These are phyloP conservation scores for Zygoascus tannicola DNA, from an alignment of 805 yeast genomes.

Conservation along the genomic window DNA sequence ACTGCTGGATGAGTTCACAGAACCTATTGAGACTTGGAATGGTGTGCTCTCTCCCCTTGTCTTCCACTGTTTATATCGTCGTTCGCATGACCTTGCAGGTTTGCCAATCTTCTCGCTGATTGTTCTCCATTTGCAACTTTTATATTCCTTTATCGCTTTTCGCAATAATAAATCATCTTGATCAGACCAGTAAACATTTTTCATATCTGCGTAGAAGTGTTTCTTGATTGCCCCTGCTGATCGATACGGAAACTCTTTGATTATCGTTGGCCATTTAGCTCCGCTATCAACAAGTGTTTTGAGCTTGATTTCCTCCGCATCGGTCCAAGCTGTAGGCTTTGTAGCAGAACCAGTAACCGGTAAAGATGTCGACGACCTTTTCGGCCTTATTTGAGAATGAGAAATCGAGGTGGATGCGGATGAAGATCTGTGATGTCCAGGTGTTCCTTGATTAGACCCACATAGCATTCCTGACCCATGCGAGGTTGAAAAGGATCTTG, in stretches of 20 bases:
- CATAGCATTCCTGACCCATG: no score
- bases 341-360: neutral
- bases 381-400: no score
- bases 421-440: no score
- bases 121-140: slow-evolving; percentile 20
- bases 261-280: slow-evolving; percentile 22
- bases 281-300: slow-evolving; percentile 20
- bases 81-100: slow-evolving; percentile 21
- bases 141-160: slow-evolving; percentile 19
- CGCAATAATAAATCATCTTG: slow-evolving; percentile 20
- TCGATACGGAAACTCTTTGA: slow-evolving; percentile 22
- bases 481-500: no score
- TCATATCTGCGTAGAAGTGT: slow-evolving; percentile 27
- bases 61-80: slow-evolving; percentile 14
- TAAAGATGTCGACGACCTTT: no score
- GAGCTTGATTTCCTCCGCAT: slow-evolving; percentile 15
- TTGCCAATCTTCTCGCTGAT: slow-evolving; percentile 21
- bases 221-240: slow-evolving; percentile 26
- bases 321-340: slow-evolving; percentile 15
- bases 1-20: no score
- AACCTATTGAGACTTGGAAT: no score
- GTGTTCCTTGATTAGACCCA: no score
- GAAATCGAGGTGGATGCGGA: no score
- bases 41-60: neutral
- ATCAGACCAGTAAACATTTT: slow-evolving; percentile 20